A percentile compares a stretch with the other conserved stretches of the same genome.
These are phyloP conservation scores for Fusarium anthophilum DNA, from an alignment of 2,329 filamentous ascomycete species.

Conservation along the genomic window DNA sequence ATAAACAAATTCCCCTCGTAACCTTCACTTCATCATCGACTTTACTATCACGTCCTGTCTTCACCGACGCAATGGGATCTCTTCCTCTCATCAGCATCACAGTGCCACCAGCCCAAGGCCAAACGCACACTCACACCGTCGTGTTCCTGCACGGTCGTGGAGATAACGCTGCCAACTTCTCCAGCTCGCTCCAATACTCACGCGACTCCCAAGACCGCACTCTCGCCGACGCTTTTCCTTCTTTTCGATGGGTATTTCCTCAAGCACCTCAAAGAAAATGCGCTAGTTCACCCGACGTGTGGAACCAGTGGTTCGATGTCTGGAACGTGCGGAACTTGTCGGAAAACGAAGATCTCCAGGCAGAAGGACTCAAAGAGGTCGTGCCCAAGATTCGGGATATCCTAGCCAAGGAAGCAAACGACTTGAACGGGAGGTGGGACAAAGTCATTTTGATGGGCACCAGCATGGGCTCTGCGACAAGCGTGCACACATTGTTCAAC, in stretches of 20 bases:
- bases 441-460: conserved; percentile 56
- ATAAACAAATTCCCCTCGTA: neutral
- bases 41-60: fast-evolving
- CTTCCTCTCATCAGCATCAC: neutral
- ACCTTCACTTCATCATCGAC: neutral
- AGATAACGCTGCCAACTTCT: conserved; percentile 50
- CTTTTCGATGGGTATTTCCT: conserved; percentile 61
- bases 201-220: conserved; percentile 45
- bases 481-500: conserved; percentile 51
- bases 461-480: conserved; percentile 57
- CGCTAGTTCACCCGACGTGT: conserved; percentile 35
- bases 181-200: conserved; percentile 43
- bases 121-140: conserved; percentile 52
- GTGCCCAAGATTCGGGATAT: conserved; percentile 47
- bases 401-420: conserved; percentile 47
- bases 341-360: conserved; percentile 55
- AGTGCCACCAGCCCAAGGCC: neutral
- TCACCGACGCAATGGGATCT: neutral
- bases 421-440: conserved; percentile 50
- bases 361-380: conserved; percentile 52
- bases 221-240: conserved; percentile 53
- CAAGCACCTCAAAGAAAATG: conserved; percentile 49
- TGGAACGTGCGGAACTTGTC: conserved; percentile 53
- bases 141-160: conserved; percentile 59
- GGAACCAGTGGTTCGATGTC: conserved; percentile 63